Conservation (phyloP, 1,284 basidiomycete species). For the Trametes hirsuta region DNA sequence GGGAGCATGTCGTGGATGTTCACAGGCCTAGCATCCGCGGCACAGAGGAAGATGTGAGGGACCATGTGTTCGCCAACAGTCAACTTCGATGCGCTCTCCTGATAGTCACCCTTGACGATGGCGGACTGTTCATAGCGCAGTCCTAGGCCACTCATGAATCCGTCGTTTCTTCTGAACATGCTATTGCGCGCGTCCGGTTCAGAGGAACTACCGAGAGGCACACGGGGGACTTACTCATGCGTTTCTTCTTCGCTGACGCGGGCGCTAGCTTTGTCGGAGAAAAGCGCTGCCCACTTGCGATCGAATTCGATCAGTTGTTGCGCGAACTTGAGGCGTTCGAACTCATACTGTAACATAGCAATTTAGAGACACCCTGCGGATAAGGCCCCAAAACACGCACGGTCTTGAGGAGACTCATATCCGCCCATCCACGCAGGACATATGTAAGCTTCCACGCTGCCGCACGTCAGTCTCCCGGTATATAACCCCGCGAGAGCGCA, state of each 20-base stretch:
- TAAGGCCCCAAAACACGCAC: constrained; percentile 41
- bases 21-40: constrained; percentile 62
- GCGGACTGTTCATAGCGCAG: constrained; percentile 50
- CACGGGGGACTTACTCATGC: constrained; percentile 49
- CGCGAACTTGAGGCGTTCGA: constrained; percentile 74
- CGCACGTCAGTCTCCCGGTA: background rate
- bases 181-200: background rate
- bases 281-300: constrained; percentile 71
- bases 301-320: constrained; percentile 85
- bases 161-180: background rate
- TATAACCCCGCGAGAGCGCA: too few species aligned
- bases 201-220: background rate
- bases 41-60: constrained; percentile 63
- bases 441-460: constrained; percentile 78
- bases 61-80: constrained; percentile 61
- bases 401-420: constrained; percentile 68
- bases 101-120: constrained; percentile 49
- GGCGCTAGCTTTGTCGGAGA: constrained; percentile 73
- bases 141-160: constrained; percentile 10
- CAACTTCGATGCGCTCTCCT: constrained; percentile 50
- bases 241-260: constrained; percentile 69
- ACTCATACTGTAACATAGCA: constrained; percentile 60
- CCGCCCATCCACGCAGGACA: constrained; percentile 74
- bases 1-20: constrained; percentile 74
- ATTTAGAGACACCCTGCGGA: background rate